Percentiles rank a stretch among this genome's conserved stretches.
Conservation (phyloP, 2,329 filamentous ascomycete genomes). For the Drechslerella coelobrocha region DNA sequence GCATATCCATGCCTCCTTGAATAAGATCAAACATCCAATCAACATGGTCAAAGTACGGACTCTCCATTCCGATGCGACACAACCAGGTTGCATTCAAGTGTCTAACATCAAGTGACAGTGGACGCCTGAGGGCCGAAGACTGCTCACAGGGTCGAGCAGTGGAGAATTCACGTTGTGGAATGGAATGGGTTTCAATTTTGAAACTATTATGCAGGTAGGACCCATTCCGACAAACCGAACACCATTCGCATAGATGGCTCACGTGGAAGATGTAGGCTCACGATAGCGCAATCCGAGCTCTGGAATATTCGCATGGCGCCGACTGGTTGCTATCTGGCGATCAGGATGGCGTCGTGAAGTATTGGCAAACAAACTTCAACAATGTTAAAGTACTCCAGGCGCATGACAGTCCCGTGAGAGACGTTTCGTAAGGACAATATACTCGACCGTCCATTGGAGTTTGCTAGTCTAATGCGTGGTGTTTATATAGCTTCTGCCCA, state of each 20-base stretch:
- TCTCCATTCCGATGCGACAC: background rate
- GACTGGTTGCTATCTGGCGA: conserved; percentile 97
- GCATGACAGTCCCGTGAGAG: conserved; percentile 86
- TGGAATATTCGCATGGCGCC: conserved; percentile 90
- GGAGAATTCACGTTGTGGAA: conserved; percentile 99
- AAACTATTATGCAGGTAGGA: conserved; percentile 87
- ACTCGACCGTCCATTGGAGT: background rate
- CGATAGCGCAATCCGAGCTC: conserved; percentile 81
- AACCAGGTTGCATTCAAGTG: conserved; percentile 9
- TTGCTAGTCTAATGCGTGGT: background rate
- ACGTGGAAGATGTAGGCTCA: conserved; percentile 67
- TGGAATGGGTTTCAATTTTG: conserved; percentile 98
- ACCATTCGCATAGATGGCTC: conserved; percentile 1
- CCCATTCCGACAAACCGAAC: background rate
- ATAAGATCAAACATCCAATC: conserved; percentile 97
- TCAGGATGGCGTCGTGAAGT: conserved; percentile 93
- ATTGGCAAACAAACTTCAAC: conserved; percentile 99
- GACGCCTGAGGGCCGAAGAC: conserved; percentile 91
- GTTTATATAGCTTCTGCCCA: conserved; percentile 71
- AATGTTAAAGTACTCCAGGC: conserved; percentile 94
- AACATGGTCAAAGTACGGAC: conserved; percentile 72
- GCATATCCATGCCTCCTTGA: conserved; percentile 95
- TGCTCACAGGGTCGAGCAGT: conserved; percentile 92
- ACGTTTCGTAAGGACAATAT: conserved; percentile 66
- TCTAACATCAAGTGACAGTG: conserved; percentile 65